These are phyloP conservation scores for Sistotremastrum niveocremeum DNA, from an alignment of 768 basidiomycete genomes.

Conservation along the genomic window DNA sequence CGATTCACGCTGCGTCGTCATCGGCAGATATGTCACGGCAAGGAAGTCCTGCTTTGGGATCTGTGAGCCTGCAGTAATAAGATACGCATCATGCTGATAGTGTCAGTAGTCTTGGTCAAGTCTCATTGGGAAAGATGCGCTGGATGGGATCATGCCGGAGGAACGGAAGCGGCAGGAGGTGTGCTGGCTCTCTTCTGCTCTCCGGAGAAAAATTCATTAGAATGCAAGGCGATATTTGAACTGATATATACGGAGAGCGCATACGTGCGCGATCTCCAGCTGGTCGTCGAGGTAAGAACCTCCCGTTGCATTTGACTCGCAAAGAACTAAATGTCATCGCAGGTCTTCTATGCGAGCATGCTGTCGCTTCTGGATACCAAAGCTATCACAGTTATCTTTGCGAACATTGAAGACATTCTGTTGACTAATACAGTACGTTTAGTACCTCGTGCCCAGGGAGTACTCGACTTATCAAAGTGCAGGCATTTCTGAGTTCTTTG, in stretches of 20 bases:
- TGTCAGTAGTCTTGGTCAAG: constrained; percentile 75
- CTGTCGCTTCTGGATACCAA: constrained; percentile 58
- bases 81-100: constrained; percentile 1
- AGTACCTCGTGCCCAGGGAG: too few relatives aligned
- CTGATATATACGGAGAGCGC: constrained; percentile 81
- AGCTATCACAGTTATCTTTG: constrained; percentile 73
- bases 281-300: constrained; percentile 67
- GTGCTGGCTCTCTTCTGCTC: constrained; percentile 4
- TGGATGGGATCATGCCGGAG: constrained; percentile 62
- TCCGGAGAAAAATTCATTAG: not conserved
- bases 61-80: constrained; percentile 26
- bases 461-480: not conserved
- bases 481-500: constrained; percentile 76
- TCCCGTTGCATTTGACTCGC: constrained; percentile 1
- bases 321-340: not conserved
- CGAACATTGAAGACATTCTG: constrained; percentile 87
- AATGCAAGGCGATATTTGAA: constrained; percentile 74
- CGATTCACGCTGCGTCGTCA: constrained; percentile 35
- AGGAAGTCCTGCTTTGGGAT: constrained; percentile 53
- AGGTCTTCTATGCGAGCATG: constrained; percentile 82
- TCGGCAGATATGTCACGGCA: constrained; percentile 24
- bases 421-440: constrained; percentile 67
- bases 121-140: constrained; percentile 69
- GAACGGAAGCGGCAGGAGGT: constrained; percentile 89
- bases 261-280: constrained; percentile 84